A percentile compares a stretch with the other conserved stretches of the same genome.
phyloP scores from a whole-genome alignment of 345 rosid species.

The Clausena lansium region DNA sequence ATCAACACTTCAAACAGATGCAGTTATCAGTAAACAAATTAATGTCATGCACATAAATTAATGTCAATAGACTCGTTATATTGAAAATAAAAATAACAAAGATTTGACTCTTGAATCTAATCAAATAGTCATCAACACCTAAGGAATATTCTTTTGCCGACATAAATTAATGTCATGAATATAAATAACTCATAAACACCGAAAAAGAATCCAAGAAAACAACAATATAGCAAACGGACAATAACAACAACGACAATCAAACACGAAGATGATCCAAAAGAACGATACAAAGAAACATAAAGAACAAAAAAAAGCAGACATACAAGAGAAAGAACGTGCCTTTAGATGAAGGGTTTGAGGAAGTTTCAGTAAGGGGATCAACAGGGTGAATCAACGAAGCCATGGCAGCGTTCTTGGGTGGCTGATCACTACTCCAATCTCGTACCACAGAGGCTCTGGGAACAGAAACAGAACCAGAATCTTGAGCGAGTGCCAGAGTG shows the following conservation, averaged over 20 bases:
- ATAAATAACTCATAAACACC: background rate
- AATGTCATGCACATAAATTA: too few relatives aligned
- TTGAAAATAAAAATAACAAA: background rate
- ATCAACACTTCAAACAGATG: background rate
- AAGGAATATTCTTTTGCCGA: background rate
- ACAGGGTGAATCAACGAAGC: conserved; percentile 61
- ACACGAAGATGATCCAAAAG: background rate
- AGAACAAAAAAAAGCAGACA: background rate
- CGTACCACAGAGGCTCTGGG: conserved; percentile 31
- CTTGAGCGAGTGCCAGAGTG: background rate
- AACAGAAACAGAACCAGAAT: conserved; percentile 5
- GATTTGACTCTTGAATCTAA: background rate
- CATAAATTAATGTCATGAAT: background rate
- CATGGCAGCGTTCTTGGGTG: conserved; percentile 29
- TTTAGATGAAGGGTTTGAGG: conserved; percentile 53
- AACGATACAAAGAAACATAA: background rate
- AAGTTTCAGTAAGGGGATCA: conserved; percentile 56
- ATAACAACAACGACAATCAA: conserved; percentile 6
- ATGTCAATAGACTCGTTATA: too few relatives aligned
- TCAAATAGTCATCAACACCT: conserved; percentile 1
- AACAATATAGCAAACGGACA: background rate
- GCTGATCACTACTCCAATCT: conserved; percentile 49
- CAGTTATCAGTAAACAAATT: background rate
- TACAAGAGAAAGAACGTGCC: conserved; percentile 31
- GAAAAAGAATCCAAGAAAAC: background rate